Percentiles rank a stretch among this genome's conserved stretches.
These are phyloP conservation scores for Hemileia vastatrix DNA, from an alignment of 1,284 basidiomycete species.

Conservation along the genomic window DNA sequence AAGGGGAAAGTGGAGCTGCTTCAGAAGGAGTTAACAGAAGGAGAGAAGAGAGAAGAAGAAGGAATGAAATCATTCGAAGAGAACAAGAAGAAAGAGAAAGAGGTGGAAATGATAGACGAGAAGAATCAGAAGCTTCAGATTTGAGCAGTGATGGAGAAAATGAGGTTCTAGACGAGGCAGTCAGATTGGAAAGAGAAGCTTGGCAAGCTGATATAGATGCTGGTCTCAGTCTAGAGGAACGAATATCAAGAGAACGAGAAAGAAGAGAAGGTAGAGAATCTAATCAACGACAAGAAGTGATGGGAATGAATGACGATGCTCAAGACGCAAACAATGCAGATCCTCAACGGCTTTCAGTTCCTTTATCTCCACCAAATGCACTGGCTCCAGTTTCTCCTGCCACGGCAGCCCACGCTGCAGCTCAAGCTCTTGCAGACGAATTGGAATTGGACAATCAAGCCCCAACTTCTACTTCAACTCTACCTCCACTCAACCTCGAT, in stretches of 20 bases:
- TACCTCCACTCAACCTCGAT: neutral
- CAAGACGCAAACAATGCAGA: neutral
- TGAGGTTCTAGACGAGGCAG: neutral
- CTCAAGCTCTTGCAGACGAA: neutral
- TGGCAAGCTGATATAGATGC: conserved; percentile 29
- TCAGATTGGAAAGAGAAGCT: conserved; percentile 25
- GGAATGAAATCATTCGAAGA: neutral
- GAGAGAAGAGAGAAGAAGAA: neutral
- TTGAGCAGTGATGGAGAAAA: neutral
- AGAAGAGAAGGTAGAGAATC: conserved; percentile 28
- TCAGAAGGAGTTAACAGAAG: neutral
- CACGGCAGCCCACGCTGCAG: neutral
- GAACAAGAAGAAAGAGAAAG: neutral
- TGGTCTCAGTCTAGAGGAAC: conserved; percentile 27
- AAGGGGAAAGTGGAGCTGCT: neutral
- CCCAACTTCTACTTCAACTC: neutral
- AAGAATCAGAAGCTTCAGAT: neutral
- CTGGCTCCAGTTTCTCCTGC: neutral
- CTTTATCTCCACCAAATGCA: too few relatives aligned
- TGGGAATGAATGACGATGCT: neutral
- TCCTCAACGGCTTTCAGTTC: neutral
- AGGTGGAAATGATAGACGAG: too few relatives aligned
- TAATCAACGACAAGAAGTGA: too few relatives aligned
- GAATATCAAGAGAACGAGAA: conserved; percentile 28
- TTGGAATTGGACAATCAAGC: neutral